These are phyloP conservation scores for Sporothrix luriei DNA, from an alignment of 2,329 filamentous ascomycete genomes.

Conservation along the genomic window DNA sequence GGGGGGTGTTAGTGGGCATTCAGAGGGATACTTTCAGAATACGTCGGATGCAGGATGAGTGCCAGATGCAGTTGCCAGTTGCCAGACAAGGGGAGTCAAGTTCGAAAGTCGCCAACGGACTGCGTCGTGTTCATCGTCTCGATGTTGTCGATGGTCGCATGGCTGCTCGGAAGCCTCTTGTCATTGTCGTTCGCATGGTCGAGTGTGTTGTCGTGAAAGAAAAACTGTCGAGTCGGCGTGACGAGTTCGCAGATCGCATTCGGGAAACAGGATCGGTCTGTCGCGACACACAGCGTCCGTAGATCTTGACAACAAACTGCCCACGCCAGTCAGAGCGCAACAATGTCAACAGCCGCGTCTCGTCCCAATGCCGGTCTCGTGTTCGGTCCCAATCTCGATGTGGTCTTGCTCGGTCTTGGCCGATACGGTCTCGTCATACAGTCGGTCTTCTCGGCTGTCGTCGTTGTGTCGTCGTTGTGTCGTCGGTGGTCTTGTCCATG, in stretches of 20 bases:
- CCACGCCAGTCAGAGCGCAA: neutral
- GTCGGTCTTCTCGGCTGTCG: neutral
- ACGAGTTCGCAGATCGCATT: neutral
- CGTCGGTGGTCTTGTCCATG: neutral
- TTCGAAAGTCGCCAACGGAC: no score
- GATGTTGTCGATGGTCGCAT: no score
- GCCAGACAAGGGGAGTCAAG: no score
- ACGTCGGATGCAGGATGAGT: neutral
- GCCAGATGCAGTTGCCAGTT: neutral
- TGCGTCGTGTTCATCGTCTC: no score
- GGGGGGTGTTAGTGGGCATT: conserved; percentile 17
- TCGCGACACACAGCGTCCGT: neutral
- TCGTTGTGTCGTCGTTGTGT: neutral
- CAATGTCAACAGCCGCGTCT: neutral
- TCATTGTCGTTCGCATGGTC: neutral
- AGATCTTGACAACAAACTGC: neutral
- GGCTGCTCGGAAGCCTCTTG: no score
- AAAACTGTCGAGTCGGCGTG: neutral
- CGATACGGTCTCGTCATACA: neutral
- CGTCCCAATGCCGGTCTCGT: neutral
- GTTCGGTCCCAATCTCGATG: neutral
- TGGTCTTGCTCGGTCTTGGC: neutral
- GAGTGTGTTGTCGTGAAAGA: neutral
- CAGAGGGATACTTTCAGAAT: neutral
- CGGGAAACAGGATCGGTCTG: neutral